Conservation (phyloP, 148 eudicot genomes). For the Rhododendron griersonianum region DNA sequence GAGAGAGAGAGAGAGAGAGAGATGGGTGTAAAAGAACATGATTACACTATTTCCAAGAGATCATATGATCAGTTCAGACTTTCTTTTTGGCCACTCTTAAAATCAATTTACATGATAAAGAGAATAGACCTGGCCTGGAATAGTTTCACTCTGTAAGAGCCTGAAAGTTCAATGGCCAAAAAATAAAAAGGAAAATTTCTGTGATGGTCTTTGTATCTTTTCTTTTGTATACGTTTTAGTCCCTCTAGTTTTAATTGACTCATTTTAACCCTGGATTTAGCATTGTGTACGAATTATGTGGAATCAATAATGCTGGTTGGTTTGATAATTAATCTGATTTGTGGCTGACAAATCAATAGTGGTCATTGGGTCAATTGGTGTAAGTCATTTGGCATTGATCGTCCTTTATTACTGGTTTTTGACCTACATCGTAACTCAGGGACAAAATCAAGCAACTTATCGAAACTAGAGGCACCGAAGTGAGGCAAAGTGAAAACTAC, state of each 20-base stretch:
- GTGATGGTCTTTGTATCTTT: not conserved
- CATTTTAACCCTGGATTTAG: not conserved
- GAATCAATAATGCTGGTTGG: not conserved
- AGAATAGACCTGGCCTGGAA: not conserved
- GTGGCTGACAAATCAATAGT: not conserved
- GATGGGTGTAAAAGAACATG: constrained; percentile 1
- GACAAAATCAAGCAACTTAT: too few relatives aligned
- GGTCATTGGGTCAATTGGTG: not conserved
- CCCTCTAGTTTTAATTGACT: not conserved
- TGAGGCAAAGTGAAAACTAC: too few relatives aligned
- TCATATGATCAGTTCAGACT: constrained; percentile 5
- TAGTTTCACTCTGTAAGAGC: not conserved
- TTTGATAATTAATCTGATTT: not conserved
- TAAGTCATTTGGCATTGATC: not conserved
- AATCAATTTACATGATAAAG: not conserved
- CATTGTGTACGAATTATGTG: not conserved
- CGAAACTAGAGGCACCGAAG: too few relatives aligned
- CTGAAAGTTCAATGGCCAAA: not conserved
- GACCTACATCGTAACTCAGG: too few relatives aligned
- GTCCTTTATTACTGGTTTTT: not conserved
- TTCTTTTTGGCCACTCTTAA: not conserved
- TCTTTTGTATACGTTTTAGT: not conserved
- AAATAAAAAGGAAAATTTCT: not conserved
- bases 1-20: not conserved
- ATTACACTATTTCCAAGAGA: constrained; percentile 20